A percentile compares a stretch with the other conserved stretches of the same genome.
phyloP scores from a whole-genome alignment of 225 moss, liverwort and hornwort species.

The Bryoerythrophyllum caledonicum region DNA sequence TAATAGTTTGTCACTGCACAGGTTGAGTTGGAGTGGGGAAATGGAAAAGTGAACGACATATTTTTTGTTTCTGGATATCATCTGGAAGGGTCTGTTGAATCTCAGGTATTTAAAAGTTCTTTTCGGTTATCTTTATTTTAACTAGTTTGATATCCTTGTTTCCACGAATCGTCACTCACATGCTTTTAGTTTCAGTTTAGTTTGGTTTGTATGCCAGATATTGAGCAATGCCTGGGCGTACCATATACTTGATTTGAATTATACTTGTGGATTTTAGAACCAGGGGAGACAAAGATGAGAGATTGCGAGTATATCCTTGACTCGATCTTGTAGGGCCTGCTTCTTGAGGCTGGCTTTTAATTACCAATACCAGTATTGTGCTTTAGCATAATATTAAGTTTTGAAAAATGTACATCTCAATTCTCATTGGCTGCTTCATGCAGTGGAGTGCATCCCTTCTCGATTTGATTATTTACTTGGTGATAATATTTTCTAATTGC shows the following conservation, averaged over 20 bases:
- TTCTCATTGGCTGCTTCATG: background rate
- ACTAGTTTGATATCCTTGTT: background rate
- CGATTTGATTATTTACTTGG: background rate
- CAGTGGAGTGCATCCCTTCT: background rate
- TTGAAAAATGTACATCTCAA: background rate
- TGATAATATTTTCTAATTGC: constrained; percentile 14
- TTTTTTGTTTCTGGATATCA: constrained; percentile 60
- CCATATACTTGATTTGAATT: background rate
- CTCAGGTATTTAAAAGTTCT: constrained; percentile 55
- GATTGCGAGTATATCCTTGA: background rate
- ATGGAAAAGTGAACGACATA: constrained; percentile 49
- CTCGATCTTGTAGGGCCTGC: background rate
- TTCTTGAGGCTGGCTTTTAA: background rate
- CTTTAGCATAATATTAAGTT: background rate
- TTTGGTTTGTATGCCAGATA: background rate
- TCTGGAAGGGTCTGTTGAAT: constrained; percentile 64
- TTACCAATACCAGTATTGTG: background rate
- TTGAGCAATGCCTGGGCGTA: constrained; percentile 2
- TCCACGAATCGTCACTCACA: background rate
- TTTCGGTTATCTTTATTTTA: background rate
- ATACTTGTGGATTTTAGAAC: background rate
- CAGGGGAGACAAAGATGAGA: background rate
- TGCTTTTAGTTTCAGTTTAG: background rate
- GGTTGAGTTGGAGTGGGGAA: constrained; percentile 69
- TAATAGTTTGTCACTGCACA: constrained; percentile 32